These are phyloP conservation scores for Crucibulum laeve DNA, from an alignment of 768 basidiomycete genomes.

Conservation along the genomic window DNA sequence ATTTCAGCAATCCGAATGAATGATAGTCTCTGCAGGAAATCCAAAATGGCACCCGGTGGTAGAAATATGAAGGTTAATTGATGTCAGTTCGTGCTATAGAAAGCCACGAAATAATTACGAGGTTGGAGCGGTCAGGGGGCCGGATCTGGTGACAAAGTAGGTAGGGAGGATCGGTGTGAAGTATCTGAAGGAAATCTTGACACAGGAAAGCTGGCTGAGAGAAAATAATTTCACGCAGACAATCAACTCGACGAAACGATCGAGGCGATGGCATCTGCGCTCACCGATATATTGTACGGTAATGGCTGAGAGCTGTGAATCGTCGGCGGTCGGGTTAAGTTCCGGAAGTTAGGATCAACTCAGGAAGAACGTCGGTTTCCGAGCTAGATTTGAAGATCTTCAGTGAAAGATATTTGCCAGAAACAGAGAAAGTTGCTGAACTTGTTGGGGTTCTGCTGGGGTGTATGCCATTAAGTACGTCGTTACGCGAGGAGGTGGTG, in stretches of 20 bases:
- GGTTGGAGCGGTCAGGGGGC: neutral
- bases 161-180: too few species aligned
- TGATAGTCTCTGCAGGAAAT: too few species aligned
- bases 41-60: too few species aligned
- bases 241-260: too few species aligned
- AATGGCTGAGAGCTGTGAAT: neutral
- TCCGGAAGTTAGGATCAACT: slow-evolving; percentile 4
- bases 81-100: neutral
- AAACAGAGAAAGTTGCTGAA: neutral
- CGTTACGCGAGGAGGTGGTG: neutral
- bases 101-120: neutral
- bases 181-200: too few species aligned
- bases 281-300: neutral
- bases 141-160: neutral
- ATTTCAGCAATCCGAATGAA: neutral
- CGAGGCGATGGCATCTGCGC: too few species aligned
- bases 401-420: slow-evolving; percentile 6
- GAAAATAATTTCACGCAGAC: too few species aligned
- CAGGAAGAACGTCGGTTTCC: slow-evolving; percentile 11
- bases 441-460: neutral
- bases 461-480: too few species aligned
- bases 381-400: slow-evolving; percentile 7
- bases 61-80: neutral
- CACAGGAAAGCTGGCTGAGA: too few species aligned
- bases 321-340: neutral